These are phyloP conservation scores for Rubroshorea leprosula DNA, from an alignment of 345 rosid genomes.

Conservation along the genomic window DNA sequence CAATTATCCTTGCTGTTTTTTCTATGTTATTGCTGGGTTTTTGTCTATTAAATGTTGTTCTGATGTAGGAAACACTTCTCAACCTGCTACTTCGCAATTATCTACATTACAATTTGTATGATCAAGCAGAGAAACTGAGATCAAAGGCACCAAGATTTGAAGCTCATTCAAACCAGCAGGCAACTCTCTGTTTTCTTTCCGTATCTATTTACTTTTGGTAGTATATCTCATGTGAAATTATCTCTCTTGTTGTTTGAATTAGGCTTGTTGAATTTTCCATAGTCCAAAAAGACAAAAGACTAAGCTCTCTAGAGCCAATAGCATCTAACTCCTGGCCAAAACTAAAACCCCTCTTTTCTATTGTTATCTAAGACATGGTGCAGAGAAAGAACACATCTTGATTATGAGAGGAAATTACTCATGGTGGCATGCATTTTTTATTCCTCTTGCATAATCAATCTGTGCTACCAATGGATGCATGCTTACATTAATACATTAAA, in stretches of 20 bases:
- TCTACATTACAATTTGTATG: slow-evolving; percentile 58
- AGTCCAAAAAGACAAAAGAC: too few species aligned
- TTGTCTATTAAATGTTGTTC: slow-evolving; percentile 1
- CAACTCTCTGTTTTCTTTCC: not conserved
- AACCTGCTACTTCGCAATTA: slow-evolving; percentile 54
- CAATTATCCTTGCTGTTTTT: not conserved
- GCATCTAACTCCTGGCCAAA: too few species aligned
- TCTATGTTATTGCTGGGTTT: not conserved
- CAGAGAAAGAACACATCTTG: too few species aligned
- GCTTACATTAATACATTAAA: too few species aligned
- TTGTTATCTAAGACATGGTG: too few species aligned
- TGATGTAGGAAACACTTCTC: slow-evolving; percentile 51
- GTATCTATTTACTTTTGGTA: not conserved
- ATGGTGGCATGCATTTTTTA: too few species aligned
- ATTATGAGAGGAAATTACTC: too few species aligned
- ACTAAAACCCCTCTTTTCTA: too few species aligned
- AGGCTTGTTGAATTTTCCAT: not conserved
- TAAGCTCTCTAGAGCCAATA: too few species aligned
- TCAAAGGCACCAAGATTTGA: slow-evolving; percentile 61
- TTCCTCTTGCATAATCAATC: too few species aligned
- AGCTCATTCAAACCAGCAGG: slow-evolving; percentile 22
- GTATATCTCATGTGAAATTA: not conserved
- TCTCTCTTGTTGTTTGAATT: not conserved
- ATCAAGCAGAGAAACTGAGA: slow-evolving; percentile 59
- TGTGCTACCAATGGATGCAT: too few species aligned